Base-by-base conservation (phyloP, 2,329 filamentous ascomycete genomes). In the Myriosclerotinia duriaeana region DNA sequence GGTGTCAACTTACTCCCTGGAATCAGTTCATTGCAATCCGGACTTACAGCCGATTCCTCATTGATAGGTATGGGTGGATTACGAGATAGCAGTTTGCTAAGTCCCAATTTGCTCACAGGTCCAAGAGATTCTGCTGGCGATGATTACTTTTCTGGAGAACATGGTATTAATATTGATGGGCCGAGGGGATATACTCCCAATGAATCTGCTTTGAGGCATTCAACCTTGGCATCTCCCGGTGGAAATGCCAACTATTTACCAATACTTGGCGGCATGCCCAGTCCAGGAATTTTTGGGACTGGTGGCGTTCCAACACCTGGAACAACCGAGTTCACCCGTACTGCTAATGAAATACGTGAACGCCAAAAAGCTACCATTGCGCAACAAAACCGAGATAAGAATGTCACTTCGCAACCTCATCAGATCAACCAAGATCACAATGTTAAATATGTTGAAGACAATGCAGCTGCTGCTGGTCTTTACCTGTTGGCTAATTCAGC, bases 231-330 rank as follows among this genome's bases (percentile, higher is more conserved):
- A 22, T 50, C 95, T 66, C 95, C 95, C 59, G 95, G 95, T 68
- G 94, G 94, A 72, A 93, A 93, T 77, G 94, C 93, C 73, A 98
- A 98, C 92, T 98, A 98, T 82, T 93, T 94, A 66, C 91, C 90
- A 65, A 26, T 22, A 52, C 40, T 52, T 52, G 46, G n/a, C 5
- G 53, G 34, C 20, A 54, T 54, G 12, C 90, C 92, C 2, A 96
- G 91, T 77, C 93, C 92, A 46, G 96, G 91, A 77, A 91, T 92
- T 0, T 89, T 93, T 80, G 90, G 87, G 75, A 91, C 91, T 71
- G 91, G 89, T 66, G 90, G 92, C 17, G 48, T 61, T 20, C 20
- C 36, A 5, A 99, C 95, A 1, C 95, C 95, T 11, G 89, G 89
- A 69, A 97, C 94, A 0, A 81, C 96, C 60, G 95, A 99, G 75